phyloP scores from a whole-genome alignment of 73 alveolate genomes.

The Paramecium octaurelia region DNA sequence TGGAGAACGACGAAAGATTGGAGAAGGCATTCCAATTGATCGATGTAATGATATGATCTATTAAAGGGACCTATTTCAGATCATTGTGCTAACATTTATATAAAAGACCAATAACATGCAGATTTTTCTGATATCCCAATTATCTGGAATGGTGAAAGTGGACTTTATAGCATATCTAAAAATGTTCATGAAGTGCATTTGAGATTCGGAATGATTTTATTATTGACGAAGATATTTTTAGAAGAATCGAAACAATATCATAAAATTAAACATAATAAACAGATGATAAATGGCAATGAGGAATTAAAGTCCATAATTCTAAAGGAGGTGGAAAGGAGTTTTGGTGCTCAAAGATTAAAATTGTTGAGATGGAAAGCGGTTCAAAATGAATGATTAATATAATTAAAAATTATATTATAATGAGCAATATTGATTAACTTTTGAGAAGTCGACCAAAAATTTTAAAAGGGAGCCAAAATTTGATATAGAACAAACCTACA shows the following conservation, averaged over 20 bases:
- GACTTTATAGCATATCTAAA: not conserved
- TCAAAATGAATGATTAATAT: not conserved
- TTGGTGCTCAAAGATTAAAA: not conserved
- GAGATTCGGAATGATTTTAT: slow-evolving; percentile 9
- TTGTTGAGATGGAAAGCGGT: not conserved
- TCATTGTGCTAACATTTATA: slow-evolving; percentile 20
- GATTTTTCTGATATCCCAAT: slow-evolving; percentile 34
- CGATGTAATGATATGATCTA: not conserved
- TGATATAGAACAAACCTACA: not conserved
- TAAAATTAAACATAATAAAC: not conserved
- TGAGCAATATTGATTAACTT: not conserved
- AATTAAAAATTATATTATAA: not conserved
- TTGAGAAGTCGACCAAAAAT: not conserved
- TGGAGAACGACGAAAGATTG: slow-evolving; percentile 50
- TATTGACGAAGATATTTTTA: not conserved
- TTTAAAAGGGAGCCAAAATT: not conserved
- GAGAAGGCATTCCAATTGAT: slow-evolving; percentile 1
- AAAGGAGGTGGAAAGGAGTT: not conserved
- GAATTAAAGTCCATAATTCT: not conserved
- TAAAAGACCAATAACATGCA: not conserved
- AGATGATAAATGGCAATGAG: not conserved
- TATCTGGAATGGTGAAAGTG: slow-evolving; percentile 36
- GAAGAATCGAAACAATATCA: not conserved
- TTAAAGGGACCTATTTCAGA: slow-evolving; percentile 19
- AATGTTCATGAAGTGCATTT: slow-evolving; percentile 33